A percentile compares a stretch with the other conserved stretches of the same genome.
These are phyloP conservation scores for Macrophomina phaseolina DNA, from an alignment of 2,329 filamentous ascomycete species.

Conservation along the genomic window DNA sequence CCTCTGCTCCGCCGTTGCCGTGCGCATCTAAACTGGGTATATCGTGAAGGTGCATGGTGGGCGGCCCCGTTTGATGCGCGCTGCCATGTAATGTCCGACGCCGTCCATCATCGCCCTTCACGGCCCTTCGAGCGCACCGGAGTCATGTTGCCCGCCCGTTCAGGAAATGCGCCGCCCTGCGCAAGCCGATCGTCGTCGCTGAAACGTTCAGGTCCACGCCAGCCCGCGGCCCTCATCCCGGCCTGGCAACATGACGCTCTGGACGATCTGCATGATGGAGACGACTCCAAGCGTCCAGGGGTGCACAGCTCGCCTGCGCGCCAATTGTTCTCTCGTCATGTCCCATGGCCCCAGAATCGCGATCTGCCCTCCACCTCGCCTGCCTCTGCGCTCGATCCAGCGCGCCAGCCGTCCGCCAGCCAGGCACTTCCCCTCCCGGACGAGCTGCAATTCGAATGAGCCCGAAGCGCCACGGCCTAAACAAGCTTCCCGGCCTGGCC, in stretches of 20 bases:
- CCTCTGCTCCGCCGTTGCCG: constrained; percentile 7
- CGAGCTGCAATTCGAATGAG: neutral
- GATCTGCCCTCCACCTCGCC: constrained; percentile 16
- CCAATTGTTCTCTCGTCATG: constrained; percentile 18
- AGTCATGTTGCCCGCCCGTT: constrained; percentile 10
- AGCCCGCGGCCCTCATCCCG: constrained; percentile 1
- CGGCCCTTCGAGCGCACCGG: constrained; percentile 10
- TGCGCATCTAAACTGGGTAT: neutral
- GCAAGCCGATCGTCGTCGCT: neutral
- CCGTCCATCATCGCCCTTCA: constrained; percentile 10
- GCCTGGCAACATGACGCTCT: neutral
- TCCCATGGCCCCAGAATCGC: neutral
- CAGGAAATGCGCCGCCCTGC: neutral
- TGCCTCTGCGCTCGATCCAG: constrained; percentile 10
- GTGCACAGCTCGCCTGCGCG: constrained; percentile 19
- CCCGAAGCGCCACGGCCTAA: constrained; percentile 3
- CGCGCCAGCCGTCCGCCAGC: neutral
- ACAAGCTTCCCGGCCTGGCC: constrained; percentile 16
- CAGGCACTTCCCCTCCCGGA: neutral
- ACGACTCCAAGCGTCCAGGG: constrained; percentile 12
- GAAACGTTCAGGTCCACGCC: constrained; percentile 12
- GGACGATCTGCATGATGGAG: constrained; percentile 18
- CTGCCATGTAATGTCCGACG: constrained; percentile 17
- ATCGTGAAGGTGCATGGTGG: neutral
- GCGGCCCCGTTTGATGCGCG: constrained; percentile 17